Conservation (phyloP, 1,284 basidiomycete species). For the Ustilago nuda region DNA sequence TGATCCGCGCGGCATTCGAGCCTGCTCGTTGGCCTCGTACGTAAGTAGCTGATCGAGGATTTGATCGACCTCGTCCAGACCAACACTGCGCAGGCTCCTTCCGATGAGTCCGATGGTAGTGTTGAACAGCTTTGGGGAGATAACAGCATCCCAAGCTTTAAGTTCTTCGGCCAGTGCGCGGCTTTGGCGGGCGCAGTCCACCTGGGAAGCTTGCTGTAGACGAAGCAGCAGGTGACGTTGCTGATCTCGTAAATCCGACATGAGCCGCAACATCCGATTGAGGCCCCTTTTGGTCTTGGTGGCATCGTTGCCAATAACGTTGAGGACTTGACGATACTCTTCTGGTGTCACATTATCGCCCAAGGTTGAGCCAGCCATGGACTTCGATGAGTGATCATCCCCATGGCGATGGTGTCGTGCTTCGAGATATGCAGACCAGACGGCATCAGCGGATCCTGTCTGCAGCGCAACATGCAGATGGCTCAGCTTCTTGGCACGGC, state of each 20-base stretch:
- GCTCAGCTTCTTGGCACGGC: constrained; percentile 20
- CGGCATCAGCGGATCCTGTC: constrained; percentile 26
- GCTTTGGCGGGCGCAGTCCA: neutral
- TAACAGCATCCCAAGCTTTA: constrained; percentile 23
- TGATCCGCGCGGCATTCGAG: neutral
- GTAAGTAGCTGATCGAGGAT: constrained; percentile 33
- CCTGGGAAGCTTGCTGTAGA: constrained; percentile 16
- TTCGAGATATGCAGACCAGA: constrained; percentile 28
- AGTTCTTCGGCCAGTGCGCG: constrained; percentile 8
- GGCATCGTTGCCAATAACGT: constrained; percentile 19
- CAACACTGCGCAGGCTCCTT: constrained; percentile 28
- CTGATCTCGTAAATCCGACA: constrained; percentile 31
- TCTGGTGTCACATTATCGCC: constrained; percentile 7
- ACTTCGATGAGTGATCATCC: neutral
- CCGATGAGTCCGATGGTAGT: constrained; percentile 22
- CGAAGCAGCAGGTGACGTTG: constrained; percentile 25
- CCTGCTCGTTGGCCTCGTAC: constrained; percentile 42
- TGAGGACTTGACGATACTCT: constrained; percentile 15
- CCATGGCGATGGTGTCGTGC: neutral
- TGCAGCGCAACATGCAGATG: constrained; percentile 28
- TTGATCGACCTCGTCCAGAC: constrained; percentile 35
- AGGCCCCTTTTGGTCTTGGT: constrained; percentile 24
- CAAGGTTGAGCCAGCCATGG: neutral
- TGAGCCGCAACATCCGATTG: constrained; percentile 22
- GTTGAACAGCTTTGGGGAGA: constrained; percentile 27